These are phyloP conservation scores for Chrysosporium keratinophilum DNA, from an alignment of 2,329 filamentous ascomycete species.

Conservation along the genomic window DNA sequence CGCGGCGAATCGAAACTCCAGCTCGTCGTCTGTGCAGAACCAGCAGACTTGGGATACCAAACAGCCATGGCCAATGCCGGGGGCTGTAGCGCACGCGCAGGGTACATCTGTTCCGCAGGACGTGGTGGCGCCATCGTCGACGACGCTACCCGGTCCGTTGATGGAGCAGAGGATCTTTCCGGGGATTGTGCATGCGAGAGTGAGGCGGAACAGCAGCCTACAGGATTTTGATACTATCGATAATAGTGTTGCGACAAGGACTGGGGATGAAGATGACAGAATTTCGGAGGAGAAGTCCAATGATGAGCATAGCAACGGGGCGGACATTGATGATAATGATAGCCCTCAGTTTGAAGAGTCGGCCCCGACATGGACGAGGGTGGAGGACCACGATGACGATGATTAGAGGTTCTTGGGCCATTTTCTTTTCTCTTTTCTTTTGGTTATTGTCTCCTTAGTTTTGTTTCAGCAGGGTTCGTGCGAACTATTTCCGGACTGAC, in stretches of 20 bases:
- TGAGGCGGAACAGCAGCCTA: conserved; percentile 12
- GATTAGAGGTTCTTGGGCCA: background rate
- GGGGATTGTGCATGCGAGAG: conserved; percentile 33
- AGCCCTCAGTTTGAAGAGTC: conserved; percentile 9
- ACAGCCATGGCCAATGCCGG: background rate
- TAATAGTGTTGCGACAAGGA: no score
- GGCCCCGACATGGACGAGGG: conserved; percentile 1
- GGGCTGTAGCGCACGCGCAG: background rate
- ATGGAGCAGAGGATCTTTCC: conserved; percentile 36
- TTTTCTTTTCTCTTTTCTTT: background rate
- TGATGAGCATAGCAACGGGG: background rate
- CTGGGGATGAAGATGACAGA: background rate
- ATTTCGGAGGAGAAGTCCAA: background rate
- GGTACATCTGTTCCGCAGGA: conserved; percentile 4
- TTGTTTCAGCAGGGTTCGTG: background rate
- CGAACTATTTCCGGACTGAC: no score
- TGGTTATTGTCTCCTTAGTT: background rate
- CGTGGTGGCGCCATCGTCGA: background rate
- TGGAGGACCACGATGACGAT: conserved; percentile 7
- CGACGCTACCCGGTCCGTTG: conserved; percentile 9
- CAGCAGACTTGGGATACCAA: conserved; percentile 4
- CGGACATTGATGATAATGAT: conserved; percentile 3
- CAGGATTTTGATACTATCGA: background rate
- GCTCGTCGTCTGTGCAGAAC: background rate
- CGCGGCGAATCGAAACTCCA: background rate